phyloP scores from a whole-genome alignment of 129 eudicot species.

The Arctium minus region DNA sequence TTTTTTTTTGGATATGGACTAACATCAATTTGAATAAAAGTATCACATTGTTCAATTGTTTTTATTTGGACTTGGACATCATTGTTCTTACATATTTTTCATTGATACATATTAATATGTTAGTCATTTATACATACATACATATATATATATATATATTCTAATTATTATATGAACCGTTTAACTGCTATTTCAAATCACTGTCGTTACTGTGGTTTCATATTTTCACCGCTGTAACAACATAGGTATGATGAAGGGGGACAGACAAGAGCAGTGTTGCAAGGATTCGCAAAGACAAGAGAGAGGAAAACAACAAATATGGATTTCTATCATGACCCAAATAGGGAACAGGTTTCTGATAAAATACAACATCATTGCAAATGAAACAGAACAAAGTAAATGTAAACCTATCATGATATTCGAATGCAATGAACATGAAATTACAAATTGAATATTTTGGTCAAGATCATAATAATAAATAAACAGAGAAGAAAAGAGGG shows the following conservation, averaged over 20 bases:
- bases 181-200: too few species aligned
- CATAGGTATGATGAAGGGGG: background rate
- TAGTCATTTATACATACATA: too few species aligned
- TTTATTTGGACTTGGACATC: too few species aligned
- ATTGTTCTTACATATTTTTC: too few species aligned
- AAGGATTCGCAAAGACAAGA: background rate
- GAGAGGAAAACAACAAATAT: background rate
- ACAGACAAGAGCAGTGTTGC: background rate
- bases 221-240: too few species aligned
- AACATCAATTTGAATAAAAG: too few species aligned
- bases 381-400: background rate
- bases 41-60: too few species aligned
- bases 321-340: background rate
- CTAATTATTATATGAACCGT: too few species aligned
- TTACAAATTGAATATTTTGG: background rate
- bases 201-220: too few species aligned
- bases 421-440: background rate
- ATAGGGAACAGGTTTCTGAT: background rate
- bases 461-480: background rate
- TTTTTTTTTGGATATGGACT: too few species aligned
- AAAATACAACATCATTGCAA: background rate
- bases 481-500: conserved; percentile 1
- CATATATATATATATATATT: too few species aligned
- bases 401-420: background rate
- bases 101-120: too few species aligned